Conservation (phyloP, 495 filamentous ascomycete genomes). For the Talaromyces trachyspermus region DNA sequence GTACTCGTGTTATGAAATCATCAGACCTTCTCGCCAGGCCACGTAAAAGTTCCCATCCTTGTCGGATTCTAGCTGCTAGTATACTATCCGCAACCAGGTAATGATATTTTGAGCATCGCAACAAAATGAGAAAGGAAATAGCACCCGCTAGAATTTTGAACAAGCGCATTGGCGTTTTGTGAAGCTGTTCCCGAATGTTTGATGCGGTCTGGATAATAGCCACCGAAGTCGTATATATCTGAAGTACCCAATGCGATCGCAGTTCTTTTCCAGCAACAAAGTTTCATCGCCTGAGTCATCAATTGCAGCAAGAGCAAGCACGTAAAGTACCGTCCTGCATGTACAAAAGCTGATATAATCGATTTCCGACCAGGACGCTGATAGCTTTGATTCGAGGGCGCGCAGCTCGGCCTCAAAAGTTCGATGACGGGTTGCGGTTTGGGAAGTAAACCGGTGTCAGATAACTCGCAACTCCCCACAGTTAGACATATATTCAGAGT, state of each 20-base stretch:
- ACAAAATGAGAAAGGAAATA: background rate
- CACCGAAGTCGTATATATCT: background rate
- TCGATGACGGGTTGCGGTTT: background rate
- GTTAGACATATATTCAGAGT: background rate
- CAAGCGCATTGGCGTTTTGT: background rate
- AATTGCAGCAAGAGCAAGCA: background rate
- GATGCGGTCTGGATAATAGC: background rate
- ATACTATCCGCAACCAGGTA: background rate
- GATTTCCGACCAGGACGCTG: background rate
- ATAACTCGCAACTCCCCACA: background rate
- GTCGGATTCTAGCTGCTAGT: background rate
- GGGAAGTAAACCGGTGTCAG: background rate
- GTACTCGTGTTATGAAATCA: background rate
- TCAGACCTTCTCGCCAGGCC: background rate
- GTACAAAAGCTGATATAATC: background rate
- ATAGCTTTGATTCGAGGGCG: background rate
- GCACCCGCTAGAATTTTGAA: background rate
- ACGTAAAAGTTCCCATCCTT: slow-evolving; percentile 1
- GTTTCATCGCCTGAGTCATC: background rate
- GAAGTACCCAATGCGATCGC: background rate
- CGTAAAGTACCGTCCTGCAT: slow-evolving; percentile 3
- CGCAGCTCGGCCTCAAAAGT: background rate
- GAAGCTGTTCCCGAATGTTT: background rate
- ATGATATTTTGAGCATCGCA: slow-evolving; percentile 1
- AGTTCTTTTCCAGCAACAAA: background rate